phyloP scores from a whole-genome alignment of 495 filamentous ascomycete species.

The Neurospora sp. region DNA sequence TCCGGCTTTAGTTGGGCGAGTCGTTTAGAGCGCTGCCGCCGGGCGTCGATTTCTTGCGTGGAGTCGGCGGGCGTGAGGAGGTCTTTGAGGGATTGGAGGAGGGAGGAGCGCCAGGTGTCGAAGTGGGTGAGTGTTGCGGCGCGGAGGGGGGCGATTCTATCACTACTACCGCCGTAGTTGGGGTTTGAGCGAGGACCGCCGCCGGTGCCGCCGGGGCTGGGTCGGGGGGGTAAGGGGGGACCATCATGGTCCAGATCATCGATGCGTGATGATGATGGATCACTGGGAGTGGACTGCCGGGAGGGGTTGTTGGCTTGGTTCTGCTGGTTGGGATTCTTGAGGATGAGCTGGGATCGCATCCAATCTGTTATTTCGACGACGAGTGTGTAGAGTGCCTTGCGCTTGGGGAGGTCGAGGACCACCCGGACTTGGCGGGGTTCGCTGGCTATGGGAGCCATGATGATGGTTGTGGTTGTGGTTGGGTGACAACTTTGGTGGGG shows the following conservation, averaged over 20 bases:
- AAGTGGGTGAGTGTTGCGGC: constrained; percentile 29
- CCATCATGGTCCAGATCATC: background rate
- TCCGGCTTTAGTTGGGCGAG: constrained; percentile 9
- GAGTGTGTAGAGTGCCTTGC: constrained; percentile 32
- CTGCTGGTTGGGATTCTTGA: constrained; percentile 5
- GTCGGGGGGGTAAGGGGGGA: background rate
- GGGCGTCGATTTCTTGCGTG: constrained; percentile 23
- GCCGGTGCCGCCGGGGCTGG: background rate
- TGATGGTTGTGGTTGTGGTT: background rate
- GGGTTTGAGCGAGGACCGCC: constrained; percentile 10
- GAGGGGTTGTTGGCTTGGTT: background rate
- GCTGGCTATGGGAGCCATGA: constrained; percentile 34
- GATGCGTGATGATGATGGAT: background rate
- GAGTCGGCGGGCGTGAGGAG: constrained; percentile 26
- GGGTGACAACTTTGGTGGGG: background rate
- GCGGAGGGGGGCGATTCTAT: constrained; percentile 18
- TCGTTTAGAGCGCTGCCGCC: constrained; percentile 31
- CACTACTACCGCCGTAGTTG: background rate
- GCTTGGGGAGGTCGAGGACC: constrained; percentile 30
- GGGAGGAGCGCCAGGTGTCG: constrained; percentile 29
- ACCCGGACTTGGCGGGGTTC: constrained; percentile 37
- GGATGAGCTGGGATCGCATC: constrained; percentile 33
- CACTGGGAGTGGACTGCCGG: constrained; percentile 1
- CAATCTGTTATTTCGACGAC: constrained; percentile 25
- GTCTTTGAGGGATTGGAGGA: constrained; percentile 27